These are phyloP conservation scores for Alternaria sp. DNA, from an alignment of 2,329 filamentous ascomycete species.

Conservation along the genomic window DNA sequence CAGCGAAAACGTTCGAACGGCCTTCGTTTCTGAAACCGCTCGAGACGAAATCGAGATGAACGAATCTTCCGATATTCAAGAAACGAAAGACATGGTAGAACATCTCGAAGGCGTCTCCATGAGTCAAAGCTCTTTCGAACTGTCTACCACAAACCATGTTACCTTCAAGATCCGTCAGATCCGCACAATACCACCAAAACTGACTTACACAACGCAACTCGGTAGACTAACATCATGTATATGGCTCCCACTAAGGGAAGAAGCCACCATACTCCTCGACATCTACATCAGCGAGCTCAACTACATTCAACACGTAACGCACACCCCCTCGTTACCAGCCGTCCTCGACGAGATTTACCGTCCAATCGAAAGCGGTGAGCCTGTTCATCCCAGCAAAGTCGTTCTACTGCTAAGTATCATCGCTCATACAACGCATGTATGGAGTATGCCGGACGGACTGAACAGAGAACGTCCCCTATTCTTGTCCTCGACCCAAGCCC, in stretches of 20 bases:
- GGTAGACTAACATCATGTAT: background rate
- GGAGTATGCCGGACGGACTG: background rate
- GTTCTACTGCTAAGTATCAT: background rate
- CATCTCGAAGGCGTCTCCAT: background rate
- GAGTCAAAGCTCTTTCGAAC: background rate
- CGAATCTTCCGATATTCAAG: fast-evolving
- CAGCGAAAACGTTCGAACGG: background rate
- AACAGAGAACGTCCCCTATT: background rate
- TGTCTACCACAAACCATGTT: background rate
- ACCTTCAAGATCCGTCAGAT: background rate
- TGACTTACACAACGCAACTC: background rate
- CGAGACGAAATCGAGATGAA: background rate
- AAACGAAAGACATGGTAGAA: background rate
- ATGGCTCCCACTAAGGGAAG: conserved; percentile 35
- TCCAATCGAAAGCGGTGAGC: background rate
- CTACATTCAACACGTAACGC: conserved; percentile 46
- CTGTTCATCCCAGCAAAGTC: background rate
- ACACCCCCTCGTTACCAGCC: conserved; percentile 34
- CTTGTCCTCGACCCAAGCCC: background rate
- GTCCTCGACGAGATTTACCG: background rate
- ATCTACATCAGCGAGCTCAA: conserved; percentile 43
- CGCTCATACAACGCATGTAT: background rate
- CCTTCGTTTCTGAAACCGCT: background rate
- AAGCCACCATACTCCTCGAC: conserved; percentile 41
- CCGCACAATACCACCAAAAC: background rate